Evolutionary conservation across 108 stramenopile genomes (phyloP), one percentile per base, ranked within the genome.

Genomic region (Pseudonitzschia multiseries): DNA sequence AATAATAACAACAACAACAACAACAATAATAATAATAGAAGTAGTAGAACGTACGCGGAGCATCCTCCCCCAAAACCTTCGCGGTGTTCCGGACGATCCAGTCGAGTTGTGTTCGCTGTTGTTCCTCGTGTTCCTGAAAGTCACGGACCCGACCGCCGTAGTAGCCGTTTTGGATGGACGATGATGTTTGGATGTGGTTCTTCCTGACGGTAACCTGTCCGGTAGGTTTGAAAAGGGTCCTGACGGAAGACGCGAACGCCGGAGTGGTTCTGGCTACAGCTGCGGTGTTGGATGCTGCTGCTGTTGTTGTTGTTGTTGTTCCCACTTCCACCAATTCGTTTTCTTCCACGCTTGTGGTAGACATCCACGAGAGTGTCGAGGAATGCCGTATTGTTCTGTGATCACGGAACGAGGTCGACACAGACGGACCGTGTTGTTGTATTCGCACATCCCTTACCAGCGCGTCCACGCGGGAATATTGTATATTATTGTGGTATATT

Each of bases 71-170:
- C 17, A 81, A 43, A n/a, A 81, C 22, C 17, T 72, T 72, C 17
- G 59, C 67, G 9, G 80, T 81, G 28, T 61, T 76, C 52, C 68
- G 42, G 6, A 81, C 66, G 22, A 81, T 65, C 80, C 80, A 81
- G 66, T 76, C 66, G 66, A 81, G 40, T 65, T 81, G 63, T 5
- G 44, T 48, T 50, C 56, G 41, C 41, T 69, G 31, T 18, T 70
- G 57, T 41, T 76, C 69, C 21, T 76, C 75, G 33, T 60, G 31
- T 0, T 29, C 52, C 24, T 32, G 53, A 46, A 67, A 28, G 46
- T 67, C 46, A 8, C 27, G 22, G 36, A 21, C 66, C n/a, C 44
- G 27, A 48, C 42, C 4, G 22, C 36, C 21, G 40, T 27, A 24
- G 12, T 18, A 17, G 17, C 36, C 18, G n/a, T n/a, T n/a, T n/a